A percentile compares a stretch with the other conserved stretches of the same genome.
These are phyloP conservation scores for Penicillium arizonense DNA, from an alignment of 495 filamentous ascomycete genomes.

Conservation along the genomic window DNA sequence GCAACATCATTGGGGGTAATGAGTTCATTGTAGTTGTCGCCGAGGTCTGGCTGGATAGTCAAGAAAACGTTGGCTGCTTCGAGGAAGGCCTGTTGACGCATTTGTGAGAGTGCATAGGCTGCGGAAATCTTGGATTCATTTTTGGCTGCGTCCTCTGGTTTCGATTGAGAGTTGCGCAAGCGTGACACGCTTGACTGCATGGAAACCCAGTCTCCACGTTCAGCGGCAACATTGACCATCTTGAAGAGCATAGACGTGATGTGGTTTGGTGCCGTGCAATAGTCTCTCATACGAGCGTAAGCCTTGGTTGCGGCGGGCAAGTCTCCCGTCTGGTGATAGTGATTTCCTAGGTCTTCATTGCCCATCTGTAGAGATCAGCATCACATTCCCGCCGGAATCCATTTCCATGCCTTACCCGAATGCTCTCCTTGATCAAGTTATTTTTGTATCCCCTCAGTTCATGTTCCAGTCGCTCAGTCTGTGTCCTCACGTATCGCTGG, in stretches of 20 bases:
- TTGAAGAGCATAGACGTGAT: constrained; percentile 69
- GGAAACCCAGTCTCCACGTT: constrained; percentile 64
- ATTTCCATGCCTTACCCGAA: constrained; percentile 60
- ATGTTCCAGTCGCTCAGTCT: constrained; percentile 70
- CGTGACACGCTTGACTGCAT: constrained; percentile 69
- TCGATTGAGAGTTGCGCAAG: constrained; percentile 53
- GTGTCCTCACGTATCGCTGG: constrained; percentile 59
- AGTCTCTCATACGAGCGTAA: constrained; percentile 72
- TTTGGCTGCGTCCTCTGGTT: constrained; percentile 62
- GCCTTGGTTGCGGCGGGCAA: constrained; percentile 60
- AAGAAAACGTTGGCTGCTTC: constrained; percentile 78
- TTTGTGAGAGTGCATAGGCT: constrained; percentile 66
- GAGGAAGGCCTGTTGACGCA: constrained; percentile 62
- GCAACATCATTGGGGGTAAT: constrained; percentile 85
- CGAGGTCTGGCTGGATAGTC: constrained; percentile 48
- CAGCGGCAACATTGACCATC: constrained; percentile 63
- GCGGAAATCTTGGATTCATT: constrained; percentile 63
- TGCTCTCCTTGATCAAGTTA: constrained; percentile 96
- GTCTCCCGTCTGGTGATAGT: constrained; percentile 66
- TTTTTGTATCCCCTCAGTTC: constrained; percentile 95
- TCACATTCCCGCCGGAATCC: background rate
- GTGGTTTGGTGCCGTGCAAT: constrained; percentile 67
- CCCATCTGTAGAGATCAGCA: constrained; percentile 57
- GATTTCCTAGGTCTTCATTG: constrained; percentile 70
- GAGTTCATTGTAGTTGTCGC: constrained; percentile 65